Evolutionary conservation across 257 asterid species (phyloP).

Genomic region (Asclepias syriaca): DNA sequence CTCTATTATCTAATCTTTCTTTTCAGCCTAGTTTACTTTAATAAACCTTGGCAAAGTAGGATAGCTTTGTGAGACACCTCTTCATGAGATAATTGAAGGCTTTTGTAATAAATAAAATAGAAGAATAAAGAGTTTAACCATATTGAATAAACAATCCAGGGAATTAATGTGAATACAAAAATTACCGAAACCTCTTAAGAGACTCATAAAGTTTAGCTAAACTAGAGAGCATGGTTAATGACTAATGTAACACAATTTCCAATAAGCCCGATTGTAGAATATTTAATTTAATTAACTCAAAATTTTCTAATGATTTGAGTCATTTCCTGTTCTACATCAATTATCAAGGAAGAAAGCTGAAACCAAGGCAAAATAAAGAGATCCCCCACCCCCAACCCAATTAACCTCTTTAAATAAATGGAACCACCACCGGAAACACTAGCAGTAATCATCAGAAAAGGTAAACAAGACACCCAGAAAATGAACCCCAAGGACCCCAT

Average conservation of each 20-base stretch:
- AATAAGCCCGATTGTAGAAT: neutral
- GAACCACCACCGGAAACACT: neutral
- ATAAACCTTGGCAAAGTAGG: neutral
- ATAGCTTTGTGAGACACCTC: neutral
- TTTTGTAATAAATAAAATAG: neutral
- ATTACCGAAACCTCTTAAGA: neutral
- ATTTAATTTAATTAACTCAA: neutral
- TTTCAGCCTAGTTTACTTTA: neutral
- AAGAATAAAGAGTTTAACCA: neutral
- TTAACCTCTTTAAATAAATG: neutral
- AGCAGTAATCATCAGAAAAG: neutral
- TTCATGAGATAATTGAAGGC: neutral
- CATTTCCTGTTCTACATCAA: neutral
- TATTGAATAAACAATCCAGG: neutral
- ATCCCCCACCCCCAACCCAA: neutral
- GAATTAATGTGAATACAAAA: neutral
- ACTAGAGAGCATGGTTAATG: neutral
- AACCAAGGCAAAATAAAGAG: neutral
- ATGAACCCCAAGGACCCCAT: neutral
- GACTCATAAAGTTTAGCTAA: neutral
- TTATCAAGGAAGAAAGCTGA: neutral
- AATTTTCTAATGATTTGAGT: neutral
- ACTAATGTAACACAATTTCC: neutral
- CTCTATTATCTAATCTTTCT: neutral
- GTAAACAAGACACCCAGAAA: neutral